Conservation (phyloP, 2,329 filamentous ascomycete genomes). For the Daldinia sp. region DNA sequence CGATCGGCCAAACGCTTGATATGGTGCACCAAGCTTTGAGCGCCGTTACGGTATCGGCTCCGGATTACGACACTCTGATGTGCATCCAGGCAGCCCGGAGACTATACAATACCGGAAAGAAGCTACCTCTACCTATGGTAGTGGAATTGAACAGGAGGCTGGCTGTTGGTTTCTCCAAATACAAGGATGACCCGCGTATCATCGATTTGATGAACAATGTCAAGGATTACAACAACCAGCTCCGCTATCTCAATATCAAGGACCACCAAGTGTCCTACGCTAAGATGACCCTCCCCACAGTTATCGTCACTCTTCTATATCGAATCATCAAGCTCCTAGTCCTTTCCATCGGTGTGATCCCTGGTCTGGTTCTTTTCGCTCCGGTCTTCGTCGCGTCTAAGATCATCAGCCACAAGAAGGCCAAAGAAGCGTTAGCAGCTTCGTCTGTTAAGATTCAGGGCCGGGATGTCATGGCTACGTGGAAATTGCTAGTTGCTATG, state of each 20-base stretch:
- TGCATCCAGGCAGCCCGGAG: slow-evolving; percentile 93
- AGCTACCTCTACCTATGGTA: slow-evolving; percentile 89
- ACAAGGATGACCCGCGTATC: slow-evolving; percentile 91
- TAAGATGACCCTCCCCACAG: slow-evolving; percentile 80
- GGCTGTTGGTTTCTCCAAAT: slow-evolving; percentile 90
- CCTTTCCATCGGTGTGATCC: slow-evolving; percentile 83
- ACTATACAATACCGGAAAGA: slow-evolving; percentile 94
- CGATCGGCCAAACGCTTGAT: slow-evolving; percentile 86
- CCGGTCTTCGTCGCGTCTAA: slow-evolving; percentile 90
- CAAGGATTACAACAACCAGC: slow-evolving; percentile 85
- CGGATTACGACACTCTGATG: slow-evolving; percentile 97
- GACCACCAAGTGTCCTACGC: slow-evolving; percentile 97
- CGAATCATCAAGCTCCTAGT: slow-evolving; percentile 81
- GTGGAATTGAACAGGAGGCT: slow-evolving; percentile 94
- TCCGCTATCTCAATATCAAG: slow-evolving; percentile 86
- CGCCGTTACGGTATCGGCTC: slow-evolving; percentile 89
- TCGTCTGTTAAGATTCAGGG: slow-evolving; percentile 91
- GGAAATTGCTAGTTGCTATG: slow-evolving; percentile 91
- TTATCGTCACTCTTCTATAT: slow-evolving; percentile 82
- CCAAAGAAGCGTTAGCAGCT: slow-evolving; percentile 83
- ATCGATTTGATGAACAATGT: slow-evolving; percentile 80
- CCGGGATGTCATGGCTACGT: slow-evolving; percentile 90
- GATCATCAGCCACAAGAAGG: slow-evolving; percentile 83
- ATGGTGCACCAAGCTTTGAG: slow-evolving; percentile 87
- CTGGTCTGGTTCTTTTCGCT: slow-evolving; percentile 87